A percentile compares a stretch with the other conserved stretches of the same genome.
phyloP scores from a whole-genome alignment of 306 rosid genomes.

The Cicer pinnatifidum region DNA sequence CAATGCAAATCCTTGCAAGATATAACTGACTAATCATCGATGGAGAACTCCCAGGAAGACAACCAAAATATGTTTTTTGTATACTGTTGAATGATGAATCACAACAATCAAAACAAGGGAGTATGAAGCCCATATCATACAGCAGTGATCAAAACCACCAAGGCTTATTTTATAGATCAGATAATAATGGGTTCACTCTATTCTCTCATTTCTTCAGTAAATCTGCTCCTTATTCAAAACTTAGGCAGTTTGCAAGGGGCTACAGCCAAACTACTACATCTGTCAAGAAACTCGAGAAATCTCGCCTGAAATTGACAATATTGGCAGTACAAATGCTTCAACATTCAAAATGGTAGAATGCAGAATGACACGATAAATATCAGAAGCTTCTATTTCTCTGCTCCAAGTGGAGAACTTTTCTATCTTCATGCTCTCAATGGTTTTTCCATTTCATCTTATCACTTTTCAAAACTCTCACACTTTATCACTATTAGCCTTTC shows the following conservation, averaged over 20 bases:
- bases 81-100: constrained; percentile 13
- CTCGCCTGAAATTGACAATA: constrained; percentile 2
- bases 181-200: constrained; percentile 9
- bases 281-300: constrained; percentile 11
- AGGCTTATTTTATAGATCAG: constrained; percentile 25
- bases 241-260: constrained; percentile 31
- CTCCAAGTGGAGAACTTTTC: constrained; percentile 27
- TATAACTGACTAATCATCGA: constrained; percentile 13
- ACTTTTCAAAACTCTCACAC: constrained; percentile 40
- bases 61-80: constrained; percentile 6
- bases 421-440: constrained; percentile 32
- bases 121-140: constrained; percentile 9
- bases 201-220: constrained; percentile 16
- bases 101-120: constrained; percentile 32
- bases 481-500: constrained; percentile 41
- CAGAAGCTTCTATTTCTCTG: constrained; percentile 29
- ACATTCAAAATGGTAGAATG: constrained; percentile 21
- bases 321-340: constrained; percentile 4
- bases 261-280: constrained; percentile 15
- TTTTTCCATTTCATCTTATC: constrained; percentile 43
- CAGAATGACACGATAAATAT: constrained; percentile 7
- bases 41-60: constrained; percentile 8
- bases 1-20: constrained; percentile 2
- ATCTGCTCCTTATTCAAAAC: constrained; percentile 35
- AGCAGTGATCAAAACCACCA: constrained; percentile 28